Evolutionary conservation across 768 basidiomycete species (phyloP).

Genomic region (Lentinula guzmanii): DNA sequence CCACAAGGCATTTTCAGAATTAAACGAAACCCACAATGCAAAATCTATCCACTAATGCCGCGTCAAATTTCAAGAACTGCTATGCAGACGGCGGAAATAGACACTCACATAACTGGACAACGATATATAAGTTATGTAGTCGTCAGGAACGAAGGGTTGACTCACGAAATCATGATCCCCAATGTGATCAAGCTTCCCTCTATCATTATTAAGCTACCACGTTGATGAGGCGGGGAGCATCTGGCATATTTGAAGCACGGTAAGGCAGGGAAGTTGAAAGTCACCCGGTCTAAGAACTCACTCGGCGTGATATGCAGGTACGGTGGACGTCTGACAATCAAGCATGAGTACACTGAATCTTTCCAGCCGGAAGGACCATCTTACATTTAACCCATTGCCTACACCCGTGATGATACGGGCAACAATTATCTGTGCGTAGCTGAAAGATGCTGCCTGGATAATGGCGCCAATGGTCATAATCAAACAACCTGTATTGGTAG

Average conservation of each 20-base stretch:
- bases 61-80: not conserved
- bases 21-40: constrained; percentile 39
- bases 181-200: constrained; percentile 60
- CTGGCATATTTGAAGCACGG: not conserved
- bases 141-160: constrained; percentile 8
- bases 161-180: constrained; percentile 59
- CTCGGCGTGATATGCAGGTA: constrained; percentile 62
- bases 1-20: not conserved
- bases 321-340: constrained; percentile 48
- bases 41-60: constrained; percentile 54
- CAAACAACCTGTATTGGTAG: not conserved
- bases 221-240: constrained; percentile 47
- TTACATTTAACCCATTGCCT: constrained; percentile 59
- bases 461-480: constrained; percentile 62
- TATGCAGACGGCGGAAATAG: not conserved
- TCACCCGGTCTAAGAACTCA: constrained; percentile 14
- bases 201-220: constrained; percentile 61
- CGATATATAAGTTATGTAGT: not conserved
- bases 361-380: constrained; percentile 10
- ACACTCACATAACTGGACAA: constrained; percentile 2
- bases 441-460: constrained; percentile 49
- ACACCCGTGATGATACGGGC: constrained; percentile 56
- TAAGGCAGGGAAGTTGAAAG: not conserved
- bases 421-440: constrained; percentile 56
- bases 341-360: not conserved